Evolutionary conservation across 257 asterid species (phyloP), one percentile per base, ranked within the genome.

Genomic region (Fraxinus pennsylvanica): DNA sequence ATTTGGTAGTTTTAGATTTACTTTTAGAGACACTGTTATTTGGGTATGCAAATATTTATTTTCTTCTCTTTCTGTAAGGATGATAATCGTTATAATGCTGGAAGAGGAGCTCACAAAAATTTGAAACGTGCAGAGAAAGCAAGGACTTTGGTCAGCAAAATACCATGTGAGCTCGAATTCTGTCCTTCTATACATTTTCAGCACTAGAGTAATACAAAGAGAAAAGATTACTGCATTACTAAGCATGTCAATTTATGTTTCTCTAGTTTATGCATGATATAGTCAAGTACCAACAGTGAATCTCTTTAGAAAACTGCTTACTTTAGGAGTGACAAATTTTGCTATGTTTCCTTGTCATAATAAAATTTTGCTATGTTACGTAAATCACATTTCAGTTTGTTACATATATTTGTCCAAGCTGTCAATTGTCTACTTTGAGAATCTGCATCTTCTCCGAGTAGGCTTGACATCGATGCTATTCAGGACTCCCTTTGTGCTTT

Each of bases 81-180:
- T 80, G 90, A 89, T 35, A 92, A 92, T 83, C 91, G 97, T 19
- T 92, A 90, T 71, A 88, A 88, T 87, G 93, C 97, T 80, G 96
- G 93, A 79, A 88, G 89, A 85, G 97, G 97, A 77, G 94, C 88
- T 52, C 97, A 92, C 86, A 92, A 87, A 79, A 92, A 89, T 80
- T 81, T 92, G 88, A 92, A 90, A 81, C 96, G 96, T 74, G 97
- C 97, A 38, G 97, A 92, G 85, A 90, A 87, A 82, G 95, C 95
- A 35, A 90, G 97, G 68, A 83, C 80, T 68, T 81, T 91, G 77
- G 88, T 88, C 81, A 79, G 81, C 90, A 91, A 87, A 85, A 85
- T 91, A 82, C 92, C 95, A 78, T 82, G 97, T 91, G 81, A 88
- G 92, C 76, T 76, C 81, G 68, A 68, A 76, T 63, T 68, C 72